Conservation (phyloP, 1,139 yeast genomes). For the Arxiozyma slooffiae region DNA sequence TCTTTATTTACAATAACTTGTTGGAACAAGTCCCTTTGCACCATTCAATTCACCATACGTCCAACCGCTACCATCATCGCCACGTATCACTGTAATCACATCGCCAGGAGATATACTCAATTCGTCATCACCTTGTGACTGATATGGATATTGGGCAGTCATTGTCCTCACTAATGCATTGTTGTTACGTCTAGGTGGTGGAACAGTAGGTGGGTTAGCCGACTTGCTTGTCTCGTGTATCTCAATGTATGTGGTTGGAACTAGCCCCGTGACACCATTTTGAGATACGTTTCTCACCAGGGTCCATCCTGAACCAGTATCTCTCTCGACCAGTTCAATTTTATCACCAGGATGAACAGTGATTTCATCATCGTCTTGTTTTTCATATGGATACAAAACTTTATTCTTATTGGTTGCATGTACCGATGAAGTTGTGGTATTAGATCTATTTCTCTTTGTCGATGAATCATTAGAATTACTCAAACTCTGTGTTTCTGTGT, state of each 20-base stretch:
- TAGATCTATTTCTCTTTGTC: slow-evolving; percentile 19
- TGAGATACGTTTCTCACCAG: slow-evolving; percentile 35
- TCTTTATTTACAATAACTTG: slow-evolving; percentile 42
- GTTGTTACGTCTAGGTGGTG: slow-evolving; percentile 69
- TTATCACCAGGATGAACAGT: slow-evolving; percentile 52
- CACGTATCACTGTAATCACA: slow-evolving; percentile 54
- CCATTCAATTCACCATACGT: slow-evolving; percentile 84
- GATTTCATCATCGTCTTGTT: slow-evolving; percentile 70
- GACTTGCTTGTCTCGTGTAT: slow-evolving; percentile 25
- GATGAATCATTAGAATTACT: slow-evolving; percentile 4
- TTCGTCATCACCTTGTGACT: slow-evolving; percentile 78
- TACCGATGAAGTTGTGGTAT: slow-evolving; percentile 4
- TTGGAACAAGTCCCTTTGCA: slow-evolving; percentile 66
- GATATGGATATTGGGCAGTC: slow-evolving; percentile 70
- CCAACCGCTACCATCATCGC: slow-evolving; percentile 91
- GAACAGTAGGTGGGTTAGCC: slow-evolving; percentile 53
- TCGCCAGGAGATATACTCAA: slow-evolving; percentile 67
- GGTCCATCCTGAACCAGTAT: slow-evolving; percentile 96
- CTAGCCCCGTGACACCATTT: slow-evolving; percentile 59
- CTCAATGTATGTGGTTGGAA: slow-evolving; percentile 78
- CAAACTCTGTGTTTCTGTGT: neutral
- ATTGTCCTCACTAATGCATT: slow-evolving; percentile 33
- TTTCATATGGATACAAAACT: slow-evolving; percentile 60
- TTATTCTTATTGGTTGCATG: slow-evolving; percentile 31
- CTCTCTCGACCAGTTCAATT: slow-evolving; percentile 49